Percentiles rank a stretch among this genome's conserved stretches.
Conservation (phyloP, 768 basidiomycete species). For the Leccinum olivaceopallidum region DNA sequence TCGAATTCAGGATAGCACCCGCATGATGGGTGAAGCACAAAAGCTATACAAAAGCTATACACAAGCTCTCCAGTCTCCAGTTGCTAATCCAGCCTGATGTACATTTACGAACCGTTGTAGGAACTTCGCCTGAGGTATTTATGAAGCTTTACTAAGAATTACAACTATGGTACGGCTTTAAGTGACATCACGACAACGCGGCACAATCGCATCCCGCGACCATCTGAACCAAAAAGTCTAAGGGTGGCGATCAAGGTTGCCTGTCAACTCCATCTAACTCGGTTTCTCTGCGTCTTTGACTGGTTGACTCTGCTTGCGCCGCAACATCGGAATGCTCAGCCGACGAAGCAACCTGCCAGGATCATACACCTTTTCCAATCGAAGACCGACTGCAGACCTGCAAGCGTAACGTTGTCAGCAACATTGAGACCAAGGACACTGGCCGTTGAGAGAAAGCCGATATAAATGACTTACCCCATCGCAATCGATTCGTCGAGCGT, state of each 20-base stretch:
- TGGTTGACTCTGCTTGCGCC: conserved; percentile 27
- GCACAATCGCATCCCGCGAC: neutral
- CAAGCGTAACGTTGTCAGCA: too few relatives aligned
- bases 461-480: too few relatives aligned
- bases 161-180: neutral
- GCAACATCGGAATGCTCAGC: conserved; percentile 23
- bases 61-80: neutral
- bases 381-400: too few relatives aligned
- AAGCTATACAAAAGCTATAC: neutral
- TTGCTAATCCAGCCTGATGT: neutral
- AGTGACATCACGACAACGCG: neutral
- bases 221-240: too few relatives aligned
- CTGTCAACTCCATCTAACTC: neutral
- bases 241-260: neutral
- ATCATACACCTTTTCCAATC: too few relatives aligned
- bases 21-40: neutral
- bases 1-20: neutral
- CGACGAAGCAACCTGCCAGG: too few relatives aligned
- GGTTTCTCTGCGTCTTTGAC: conserved; percentile 1
- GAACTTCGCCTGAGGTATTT: neutral
- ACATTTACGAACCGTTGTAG: neutral
- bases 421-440: too few relatives aligned
- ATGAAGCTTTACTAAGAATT: neutral
- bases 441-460: too few relatives aligned
- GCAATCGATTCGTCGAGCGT: too few relatives aligned